Evolutionary conservation across 192 early-diverging fungal species (phyloP), one percentile per base, ranked within the genome.

Genomic region (Gryganskiella cystojenkinii): DNA sequence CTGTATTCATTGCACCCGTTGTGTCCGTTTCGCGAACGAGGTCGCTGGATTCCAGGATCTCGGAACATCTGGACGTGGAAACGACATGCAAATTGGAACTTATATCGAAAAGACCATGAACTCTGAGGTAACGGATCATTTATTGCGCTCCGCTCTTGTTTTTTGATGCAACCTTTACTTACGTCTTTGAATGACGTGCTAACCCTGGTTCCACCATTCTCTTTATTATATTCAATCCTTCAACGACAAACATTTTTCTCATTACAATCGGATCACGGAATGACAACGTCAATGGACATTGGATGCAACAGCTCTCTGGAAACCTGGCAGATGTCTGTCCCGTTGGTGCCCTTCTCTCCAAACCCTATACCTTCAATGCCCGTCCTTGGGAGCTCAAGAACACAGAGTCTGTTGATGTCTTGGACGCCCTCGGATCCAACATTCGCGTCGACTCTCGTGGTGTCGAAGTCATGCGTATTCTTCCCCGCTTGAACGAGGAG

Each of bases 1-100:
- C 50, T 99, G 98, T 87, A 99, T 99, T 82, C 98, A 99, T 71
- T 99, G 98, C 89, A 99, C 98, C 20, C 92, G 98, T 43, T 99
- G 98, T 68, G 98, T 99, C 57, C 92, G 98, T 62, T 99, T 99
- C 53, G 91, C 96, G 37, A 99, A 97, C 84, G 98, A 99, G 83
- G 93, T 99, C 50, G 98, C 96, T 30, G 98, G 98, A 31, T 94
- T 94, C 28, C 87, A 88, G 61, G 98, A 98, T 80, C 90, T 99
- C 51, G 98, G 98, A 58, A 97, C 98, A 10, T 90, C 91, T 47
- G 98, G 98, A 22, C 87, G 98, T 49, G 98, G 98, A 73, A 97
- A 96, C 80, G 94, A 96, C 78, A 95, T 98, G 94, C 95, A 99
- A 85, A 98, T 99, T 70, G 93, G 95, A 68, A 99, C 96, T 8